These are phyloP conservation scores for Hypoxylon sp. DNA, from an alignment of 2,329 filamentous ascomycete genomes.

Conservation along the genomic window DNA sequence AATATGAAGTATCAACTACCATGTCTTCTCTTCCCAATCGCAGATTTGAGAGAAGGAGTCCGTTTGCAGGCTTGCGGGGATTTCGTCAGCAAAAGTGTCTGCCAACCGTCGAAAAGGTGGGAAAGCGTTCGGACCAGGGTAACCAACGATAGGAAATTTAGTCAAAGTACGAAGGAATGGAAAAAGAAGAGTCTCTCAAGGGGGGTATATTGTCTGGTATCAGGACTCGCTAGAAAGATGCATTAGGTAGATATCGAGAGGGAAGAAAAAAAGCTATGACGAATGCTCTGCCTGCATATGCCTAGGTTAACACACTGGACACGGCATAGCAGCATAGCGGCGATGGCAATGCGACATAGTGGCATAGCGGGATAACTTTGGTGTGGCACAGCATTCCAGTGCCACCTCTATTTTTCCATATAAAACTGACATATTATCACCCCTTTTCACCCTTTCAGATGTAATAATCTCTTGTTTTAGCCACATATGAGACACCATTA, in stretches of 20 bases:
- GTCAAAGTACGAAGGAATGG: too few species aligned
- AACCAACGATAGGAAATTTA: background rate
- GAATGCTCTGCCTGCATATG: conserved; percentile 27
- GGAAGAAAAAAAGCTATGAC: conserved; percentile 32
- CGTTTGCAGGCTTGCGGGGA: conserved; percentile 18
- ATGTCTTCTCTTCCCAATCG: conserved; percentile 58
- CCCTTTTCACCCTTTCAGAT: too few species aligned
- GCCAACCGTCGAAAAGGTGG: conserved; percentile 1
- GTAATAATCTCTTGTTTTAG: too few species aligned
- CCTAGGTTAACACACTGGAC: background rate
- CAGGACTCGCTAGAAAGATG: conserved; percentile 5
- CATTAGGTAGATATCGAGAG: conserved; percentile 6
- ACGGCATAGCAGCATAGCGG: background rate
- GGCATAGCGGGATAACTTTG: background rate
- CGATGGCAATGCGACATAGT: too few species aligned
- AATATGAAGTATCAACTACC: conserved; percentile 91
- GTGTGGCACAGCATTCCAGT: conserved; percentile 24
- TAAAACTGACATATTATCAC: too few species aligned
- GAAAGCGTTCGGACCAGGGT: background rate
- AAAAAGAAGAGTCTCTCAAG: background rate
- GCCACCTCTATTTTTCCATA: conserved; percentile 11
- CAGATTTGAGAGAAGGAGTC: conserved; percentile 8
- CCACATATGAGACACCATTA: too few species aligned
- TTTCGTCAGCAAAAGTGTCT: background rate
- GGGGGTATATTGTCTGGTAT: conserved; percentile 2